Evolutionary conservation across 345 rosid species (phyloP), one percentile per base, ranked within the genome.

Genomic region (Bruguiera gymnorhiza): DNA sequence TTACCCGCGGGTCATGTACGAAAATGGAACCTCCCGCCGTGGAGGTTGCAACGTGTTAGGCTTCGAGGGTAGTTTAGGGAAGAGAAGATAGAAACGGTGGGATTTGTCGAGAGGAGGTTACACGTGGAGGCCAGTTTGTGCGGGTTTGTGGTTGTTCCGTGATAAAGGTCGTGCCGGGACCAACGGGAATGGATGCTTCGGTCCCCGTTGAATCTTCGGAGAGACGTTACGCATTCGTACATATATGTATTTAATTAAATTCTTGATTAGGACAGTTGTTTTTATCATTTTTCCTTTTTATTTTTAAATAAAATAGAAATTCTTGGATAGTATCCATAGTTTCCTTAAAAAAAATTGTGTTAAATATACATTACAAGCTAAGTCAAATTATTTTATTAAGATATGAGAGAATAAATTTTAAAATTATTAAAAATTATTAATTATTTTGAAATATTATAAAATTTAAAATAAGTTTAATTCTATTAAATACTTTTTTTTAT

Each of bases 161-260:
- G 5, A 43, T 13, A 43, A 13, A 2, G 50, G 18, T 4, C 19
- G 5, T 11, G 16, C 48, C 4, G 48, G 48, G 5, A 11, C 48
- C 48, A 43, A 13, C 13, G 16, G 48, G 16, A 3, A 4, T 3
- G 54, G 71, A 62, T 9, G 77, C 48, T 63, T 66, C 4, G 50
- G 18, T 13, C 16, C 50, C 18, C 2, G 19, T 43, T 53, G 80
- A 66, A 81, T 66, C 84, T 70, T 83, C 82, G 70, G 71, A 80
- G 84, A 79, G 85, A 80, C 93, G 90, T 86, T 82, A 84, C 82
- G 86, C 78, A 10, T 58, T 66, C 83, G 80, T 18, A 43, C 18
- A 75, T 76, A 66, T 34, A 62, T 26, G 30, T 4, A 57, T 43
- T 67, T 16, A 56, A 68, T 8, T 43, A 43, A 43, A 43, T 43